These are phyloP conservation scores for Articulospora tetracladia DNA, from an alignment of 495 filamentous ascomycete genomes.

Conservation along the genomic window DNA sequence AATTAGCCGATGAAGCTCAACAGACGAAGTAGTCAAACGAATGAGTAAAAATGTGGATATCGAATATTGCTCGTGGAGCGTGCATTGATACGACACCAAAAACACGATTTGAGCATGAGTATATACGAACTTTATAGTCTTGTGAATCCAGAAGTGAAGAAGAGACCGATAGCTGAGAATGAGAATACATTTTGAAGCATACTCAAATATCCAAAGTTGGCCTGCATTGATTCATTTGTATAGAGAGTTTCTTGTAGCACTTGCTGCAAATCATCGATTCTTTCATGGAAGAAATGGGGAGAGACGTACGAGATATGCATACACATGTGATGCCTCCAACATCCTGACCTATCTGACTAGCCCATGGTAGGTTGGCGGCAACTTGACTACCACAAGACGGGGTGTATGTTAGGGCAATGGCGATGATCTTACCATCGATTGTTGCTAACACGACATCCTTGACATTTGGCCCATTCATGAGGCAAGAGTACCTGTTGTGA, in stretches of 20 bases:
- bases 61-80: background rate
- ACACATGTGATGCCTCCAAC: slow-evolving; percentile 59
- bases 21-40: background rate
- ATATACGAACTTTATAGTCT: background rate
- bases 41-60: slow-evolving; percentile 16
- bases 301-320: slow-evolving; percentile 47
- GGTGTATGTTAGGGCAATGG: slow-evolving; percentile 52
- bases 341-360: slow-evolving; percentile 45
- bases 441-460: slow-evolving; percentile 47
- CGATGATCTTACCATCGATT: slow-evolving; percentile 43
- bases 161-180: too few relatives aligned
- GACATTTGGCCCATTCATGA: slow-evolving; percentile 40
- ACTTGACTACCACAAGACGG: slow-evolving; percentile 46
- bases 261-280: background rate
- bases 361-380: slow-evolving; percentile 57
- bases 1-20: background rate
- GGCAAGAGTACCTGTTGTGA: slow-evolving; percentile 29
- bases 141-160: too few relatives aligned
- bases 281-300: background rate
- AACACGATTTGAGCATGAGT: background rate
- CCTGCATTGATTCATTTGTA: too few relatives aligned
- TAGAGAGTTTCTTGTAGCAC: background rate
- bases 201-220: too few relatives aligned
- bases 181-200: too few relatives aligned
- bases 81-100: background rate